These are phyloP conservation scores for Asterophora lycoperdoides DNA, from an alignment of 768 basidiomycete genomes.

Conservation along the genomic window DNA sequence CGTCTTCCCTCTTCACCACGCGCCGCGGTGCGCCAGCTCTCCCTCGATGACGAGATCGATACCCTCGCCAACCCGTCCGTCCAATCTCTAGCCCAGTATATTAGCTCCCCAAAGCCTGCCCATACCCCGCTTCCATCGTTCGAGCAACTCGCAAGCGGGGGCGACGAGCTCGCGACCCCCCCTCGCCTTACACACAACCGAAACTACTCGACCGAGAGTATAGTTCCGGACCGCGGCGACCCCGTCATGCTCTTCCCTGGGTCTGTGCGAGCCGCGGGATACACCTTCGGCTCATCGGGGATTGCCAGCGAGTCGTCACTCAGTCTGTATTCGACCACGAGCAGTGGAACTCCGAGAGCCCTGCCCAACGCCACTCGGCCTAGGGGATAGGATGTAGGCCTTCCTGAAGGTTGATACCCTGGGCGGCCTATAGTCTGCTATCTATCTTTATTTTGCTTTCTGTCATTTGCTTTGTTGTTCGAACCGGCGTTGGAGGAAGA, in stretches of 20 bases:
- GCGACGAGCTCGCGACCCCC: not conserved
- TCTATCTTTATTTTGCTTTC: too few species aligned
- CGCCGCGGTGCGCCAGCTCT: slow-evolving; percentile 2
- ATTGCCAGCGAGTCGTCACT: slow-evolving; percentile 2
- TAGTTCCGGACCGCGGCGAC: slow-evolving; percentile 19
- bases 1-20: slow-evolving; percentile 3
- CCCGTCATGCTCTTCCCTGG: slow-evolving; percentile 32
- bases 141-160: too few species aligned
- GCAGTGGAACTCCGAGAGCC: not conserved
- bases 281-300: slow-evolving; percentile 8
- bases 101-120: not conserved
- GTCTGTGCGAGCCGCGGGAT: slow-evolving; percentile 33
- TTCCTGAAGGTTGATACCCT: not conserved
- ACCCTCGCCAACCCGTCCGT: not conserved
- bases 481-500: too few species aligned
- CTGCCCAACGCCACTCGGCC: not conserved
- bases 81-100: not conserved
- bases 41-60: slow-evolving; percentile 1
- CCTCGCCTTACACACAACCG: slow-evolving; percentile 10
- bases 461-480: too few species aligned
- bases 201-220: slow-evolving; percentile 23
- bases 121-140: slow-evolving; percentile 1
- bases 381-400: not conserved
- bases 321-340: slow-evolving; percentile 2
- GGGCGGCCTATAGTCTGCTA: too few species aligned